Base-by-base conservation (phyloP, 1,139 yeast species). In the Yarrowia galli region DNA sequence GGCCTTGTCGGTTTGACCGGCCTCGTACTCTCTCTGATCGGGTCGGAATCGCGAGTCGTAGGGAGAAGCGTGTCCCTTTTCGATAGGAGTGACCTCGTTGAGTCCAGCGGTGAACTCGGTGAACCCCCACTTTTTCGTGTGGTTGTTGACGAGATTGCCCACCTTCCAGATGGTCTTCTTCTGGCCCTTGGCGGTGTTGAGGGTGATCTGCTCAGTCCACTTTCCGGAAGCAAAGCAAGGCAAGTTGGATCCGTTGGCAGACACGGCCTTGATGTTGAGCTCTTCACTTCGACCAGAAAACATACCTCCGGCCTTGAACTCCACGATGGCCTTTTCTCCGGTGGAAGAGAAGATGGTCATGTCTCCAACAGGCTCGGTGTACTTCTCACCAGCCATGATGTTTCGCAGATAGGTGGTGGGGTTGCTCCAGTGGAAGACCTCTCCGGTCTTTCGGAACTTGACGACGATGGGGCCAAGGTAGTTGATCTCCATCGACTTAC, bases 31-130 rank as follows among this genome's bases (percentile, higher is more conserved):
- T 58, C 85, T 80, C 74, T 92, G 85, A 77, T 95, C 99, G 0
- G 98, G 98, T 74, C 99, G 85, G 60, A 88, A 78, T 75, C 99
- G 85, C 4, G 97, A 90, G 76, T 95, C 99, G 0, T 96, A 91
- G 7, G 93, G 95, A 3, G 98, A 88, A 65, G 93, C 73, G 1
- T 77, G 70, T 15, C 82, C 89, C 43, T 84, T 76, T 75, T 92
- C 97, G 36, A 93, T 79, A 3, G 78, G 80, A 0, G 97, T 91
- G 51, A 92, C 84, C 70, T 91, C 90, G 75, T 92, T 92, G 75
- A 95, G 82, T 46, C 89, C 84, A 13, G 96, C 92, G 0, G 97
- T 88, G 79, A 89, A 95, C 69, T 83, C 81, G 0, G 97, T 89
- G 76, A 92, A 92, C 0, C 99, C 99, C 79, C 88, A 95, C 75